phyloP scores from a whole-genome alignment of 805 yeast species.

The Candida loeiensis region DNA sequence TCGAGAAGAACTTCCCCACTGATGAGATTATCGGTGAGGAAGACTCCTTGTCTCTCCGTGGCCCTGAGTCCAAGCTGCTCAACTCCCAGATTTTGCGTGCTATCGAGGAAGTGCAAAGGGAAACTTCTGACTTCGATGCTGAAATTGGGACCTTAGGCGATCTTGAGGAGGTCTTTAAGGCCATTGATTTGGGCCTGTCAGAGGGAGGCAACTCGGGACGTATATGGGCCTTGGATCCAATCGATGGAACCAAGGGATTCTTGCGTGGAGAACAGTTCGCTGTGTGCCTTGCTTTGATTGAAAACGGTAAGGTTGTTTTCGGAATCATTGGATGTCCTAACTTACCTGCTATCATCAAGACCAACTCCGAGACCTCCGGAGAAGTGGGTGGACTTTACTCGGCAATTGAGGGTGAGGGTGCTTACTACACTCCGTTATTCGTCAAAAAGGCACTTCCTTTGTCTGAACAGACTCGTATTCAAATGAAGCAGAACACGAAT shows the following conservation, averaged over 20 bases:
- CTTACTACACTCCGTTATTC: conserved; percentile 50
- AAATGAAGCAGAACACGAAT: conserved; percentile 47
- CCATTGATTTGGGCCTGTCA: conserved; percentile 78
- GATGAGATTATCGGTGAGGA: conserved; percentile 96
- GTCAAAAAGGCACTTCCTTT: conserved; percentile 31
- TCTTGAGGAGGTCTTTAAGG: conserved; percentile 50
- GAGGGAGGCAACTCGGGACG: conserved; percentile 77
- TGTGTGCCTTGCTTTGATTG: conserved; percentile 87
- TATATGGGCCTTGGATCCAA: conserved; percentile 97
- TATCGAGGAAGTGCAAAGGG: conserved; percentile 49
- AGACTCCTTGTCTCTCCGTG: conserved; percentile 64
- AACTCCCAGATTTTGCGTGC: conserved; percentile 56
- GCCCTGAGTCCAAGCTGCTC: conserved; percentile 38
- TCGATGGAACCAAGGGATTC: conserved; percentile 97
- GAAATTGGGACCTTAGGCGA: conserved; percentile 42
- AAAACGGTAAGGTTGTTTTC: conserved; percentile 76
- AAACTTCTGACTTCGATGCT: conserved; percentile 30
- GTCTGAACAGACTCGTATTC: conserved; percentile 36
- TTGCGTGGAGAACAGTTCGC: conserved; percentile 96
- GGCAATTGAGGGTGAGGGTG: conserved; percentile 66
- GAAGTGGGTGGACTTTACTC: conserved; percentile 69
- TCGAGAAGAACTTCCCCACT: conserved; percentile 70
- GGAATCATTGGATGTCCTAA: conserved; percentile 98
- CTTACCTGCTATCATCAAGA: conserved; percentile 51
- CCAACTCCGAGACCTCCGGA: conserved; percentile 33